A percentile compares a stretch with the other conserved stretches of the same genome.
phyloP scores from a whole-genome alignment of 345 rosid species.

The Populus simonii region DNA sequence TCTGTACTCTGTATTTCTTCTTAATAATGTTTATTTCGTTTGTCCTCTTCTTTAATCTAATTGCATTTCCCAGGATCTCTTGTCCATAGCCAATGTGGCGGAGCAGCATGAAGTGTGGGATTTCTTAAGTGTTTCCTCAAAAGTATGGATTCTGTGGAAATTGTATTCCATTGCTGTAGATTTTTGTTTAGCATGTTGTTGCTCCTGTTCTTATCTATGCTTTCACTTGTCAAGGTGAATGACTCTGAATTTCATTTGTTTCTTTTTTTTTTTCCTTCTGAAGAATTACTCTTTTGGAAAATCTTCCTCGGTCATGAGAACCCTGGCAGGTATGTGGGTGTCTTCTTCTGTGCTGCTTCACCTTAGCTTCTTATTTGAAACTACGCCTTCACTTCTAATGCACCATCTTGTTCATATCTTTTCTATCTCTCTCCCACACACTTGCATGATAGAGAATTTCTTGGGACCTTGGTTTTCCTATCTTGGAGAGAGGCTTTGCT shows the following conservation, averaged over 20 bases:
- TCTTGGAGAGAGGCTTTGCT: not conserved
- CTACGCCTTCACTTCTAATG: not conserved
- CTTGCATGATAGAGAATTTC: not conserved
- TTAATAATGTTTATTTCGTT: conserved; percentile 11
- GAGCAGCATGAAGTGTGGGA: conserved; percentile 99
- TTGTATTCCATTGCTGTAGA: not conserved
- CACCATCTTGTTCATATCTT: not conserved
- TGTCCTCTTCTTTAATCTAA: conserved; percentile 14
- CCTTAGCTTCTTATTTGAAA: not conserved
- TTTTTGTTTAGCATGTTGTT: not conserved
- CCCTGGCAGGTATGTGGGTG: conserved; percentile 72
- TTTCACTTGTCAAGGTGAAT: not conserved
- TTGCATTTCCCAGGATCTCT: conserved; percentile 65
- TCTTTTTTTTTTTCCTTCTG: conserved; percentile 32
- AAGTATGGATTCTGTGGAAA: conserved; percentile 46
- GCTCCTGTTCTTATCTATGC: not conserved
- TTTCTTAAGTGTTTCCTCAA: conserved; percentile 81
- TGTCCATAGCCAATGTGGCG: conserved; percentile 95
- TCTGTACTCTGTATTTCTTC: conserved; percentile 16
- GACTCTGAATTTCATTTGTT: conserved; percentile 1
- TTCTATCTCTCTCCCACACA: not conserved
- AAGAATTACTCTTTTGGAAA: conserved; percentile 94
- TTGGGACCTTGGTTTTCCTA: not conserved
- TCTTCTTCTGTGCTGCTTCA: not conserved
- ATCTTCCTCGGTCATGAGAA: conserved; percentile 89